Conservation (phyloP, 495 filamentous ascomycete genomes). For the Daldinia decipiens region DNA sequence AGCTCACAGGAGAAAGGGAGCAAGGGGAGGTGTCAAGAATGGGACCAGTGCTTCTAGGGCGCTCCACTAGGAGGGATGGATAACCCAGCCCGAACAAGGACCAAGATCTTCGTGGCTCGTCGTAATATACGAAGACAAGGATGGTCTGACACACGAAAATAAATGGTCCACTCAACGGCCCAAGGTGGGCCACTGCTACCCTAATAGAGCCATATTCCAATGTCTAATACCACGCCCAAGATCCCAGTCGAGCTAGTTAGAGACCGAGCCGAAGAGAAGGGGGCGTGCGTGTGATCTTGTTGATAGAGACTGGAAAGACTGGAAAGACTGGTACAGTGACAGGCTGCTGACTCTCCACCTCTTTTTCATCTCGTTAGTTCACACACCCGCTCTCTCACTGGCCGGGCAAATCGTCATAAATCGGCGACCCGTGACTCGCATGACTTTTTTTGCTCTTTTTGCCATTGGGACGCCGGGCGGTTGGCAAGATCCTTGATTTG, state of each 20-base stretch:
- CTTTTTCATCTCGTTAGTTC: constrained; percentile 44
- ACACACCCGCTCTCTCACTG: constrained; percentile 40
- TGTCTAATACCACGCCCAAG: constrained; percentile 48
- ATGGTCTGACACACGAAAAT: constrained; percentile 56
- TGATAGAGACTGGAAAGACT: constrained; percentile 33
- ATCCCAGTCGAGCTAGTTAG: constrained; percentile 37
- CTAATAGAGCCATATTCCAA: constrained; percentile 49
- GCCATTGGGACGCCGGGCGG: constrained; percentile 40
- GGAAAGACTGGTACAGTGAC: constrained; percentile 2
- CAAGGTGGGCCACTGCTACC: constrained; percentile 44
- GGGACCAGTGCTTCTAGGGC: constrained; percentile 48
- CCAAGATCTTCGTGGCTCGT: constrained; percentile 49
- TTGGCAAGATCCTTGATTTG: constrained; percentile 45
- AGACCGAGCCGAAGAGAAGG: constrained; percentile 36
- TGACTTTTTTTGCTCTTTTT: constrained; percentile 47
- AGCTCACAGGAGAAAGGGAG: constrained; percentile 33
- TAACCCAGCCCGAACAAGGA: constrained; percentile 43
- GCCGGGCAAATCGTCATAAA: constrained; percentile 51
- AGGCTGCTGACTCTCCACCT: constrained; percentile 44
- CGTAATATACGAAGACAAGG: constrained; percentile 51
- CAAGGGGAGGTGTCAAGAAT: constrained; percentile 46
- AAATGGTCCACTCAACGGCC: constrained; percentile 50
- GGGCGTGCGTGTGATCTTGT: constrained; percentile 47
- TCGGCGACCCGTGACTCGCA: constrained; percentile 55
- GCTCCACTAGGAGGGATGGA: constrained; percentile 44